These are phyloP conservation scores for Neonectria magnoliae DNA, from an alignment of 2,329 filamentous ascomycete genomes.

Conservation along the genomic window DNA sequence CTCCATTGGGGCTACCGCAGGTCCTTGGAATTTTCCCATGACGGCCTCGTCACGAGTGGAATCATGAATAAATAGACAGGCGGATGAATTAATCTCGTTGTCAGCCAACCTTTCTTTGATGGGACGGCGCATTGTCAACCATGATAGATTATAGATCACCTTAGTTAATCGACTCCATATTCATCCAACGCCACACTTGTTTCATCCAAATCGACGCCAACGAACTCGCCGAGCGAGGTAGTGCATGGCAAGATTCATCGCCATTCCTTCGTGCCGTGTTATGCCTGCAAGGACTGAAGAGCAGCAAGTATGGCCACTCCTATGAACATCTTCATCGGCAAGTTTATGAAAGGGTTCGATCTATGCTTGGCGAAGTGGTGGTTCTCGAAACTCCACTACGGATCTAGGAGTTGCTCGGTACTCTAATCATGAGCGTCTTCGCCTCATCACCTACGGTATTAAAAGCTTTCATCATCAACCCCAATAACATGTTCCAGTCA, in stretches of 20 bases:
- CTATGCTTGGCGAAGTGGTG: slow-evolving; percentile 51
- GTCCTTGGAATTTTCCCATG: slow-evolving; percentile 12
- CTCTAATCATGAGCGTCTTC: slow-evolving; percentile 51
- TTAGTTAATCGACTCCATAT: slow-evolving; percentile 5
- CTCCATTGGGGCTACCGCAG: slow-evolving; percentile 26
- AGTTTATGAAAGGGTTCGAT: slow-evolving; percentile 52
- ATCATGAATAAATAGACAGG: slow-evolving; percentile 23
- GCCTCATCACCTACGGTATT: slow-evolving; percentile 32
- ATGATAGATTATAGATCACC: too few species aligned
- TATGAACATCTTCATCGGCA: slow-evolving; percentile 44
- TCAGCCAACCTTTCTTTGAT: neutral
- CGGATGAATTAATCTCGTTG: slow-evolving; percentile 21
- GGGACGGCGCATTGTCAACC: neutral
- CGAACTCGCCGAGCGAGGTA: slow-evolving; percentile 29
- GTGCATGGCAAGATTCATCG: slow-evolving; percentile 45
- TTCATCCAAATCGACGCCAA: slow-evolving; percentile 25
- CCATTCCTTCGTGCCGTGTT: slow-evolving; percentile 54
- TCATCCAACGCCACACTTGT: slow-evolving; percentile 24
- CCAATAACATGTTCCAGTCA: neutral
- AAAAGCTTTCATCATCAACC: neutral
- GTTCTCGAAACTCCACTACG: slow-evolving; percentile 52
- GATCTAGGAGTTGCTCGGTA: slow-evolving; percentile 53
- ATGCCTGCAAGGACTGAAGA: slow-evolving; percentile 52
- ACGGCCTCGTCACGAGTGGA: slow-evolving; percentile 25
- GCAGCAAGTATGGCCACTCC: slow-evolving; percentile 24